These are phyloP conservation scores for Flueggea neowawraea DNA, from an alignment of 441 rosid species.

Conservation along the genomic window DNA sequence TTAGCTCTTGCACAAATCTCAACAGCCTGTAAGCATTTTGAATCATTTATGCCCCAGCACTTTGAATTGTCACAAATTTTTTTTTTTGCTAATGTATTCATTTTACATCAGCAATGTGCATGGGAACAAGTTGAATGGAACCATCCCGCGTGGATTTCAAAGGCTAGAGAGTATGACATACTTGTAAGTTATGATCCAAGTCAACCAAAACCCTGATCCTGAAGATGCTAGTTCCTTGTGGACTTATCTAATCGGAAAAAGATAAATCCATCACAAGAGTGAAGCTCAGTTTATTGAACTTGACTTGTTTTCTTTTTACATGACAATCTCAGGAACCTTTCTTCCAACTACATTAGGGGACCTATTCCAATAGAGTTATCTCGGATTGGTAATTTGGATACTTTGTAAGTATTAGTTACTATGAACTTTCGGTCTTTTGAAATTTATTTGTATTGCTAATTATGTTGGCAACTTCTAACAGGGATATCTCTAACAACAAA, in stretches of 20 bases:
- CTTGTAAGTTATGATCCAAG: constrained; percentile 47
- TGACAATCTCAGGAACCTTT: constrained; percentile 56
- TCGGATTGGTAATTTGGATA: constrained; percentile 89
- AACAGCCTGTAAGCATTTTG: constrained; percentile 70
- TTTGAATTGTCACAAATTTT: not conserved
- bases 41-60: not conserved
- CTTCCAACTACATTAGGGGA: constrained; percentile 69
- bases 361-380: constrained; percentile 85
- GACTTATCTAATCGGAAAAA: too few species aligned
- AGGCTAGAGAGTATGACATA: constrained; percentile 88
- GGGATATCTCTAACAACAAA: constrained; percentile 85
- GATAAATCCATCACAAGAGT: too few species aligned
- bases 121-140: constrained; percentile 76
- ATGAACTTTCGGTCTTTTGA: constrained; percentile 1
- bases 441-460: not conserved
- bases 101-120: constrained; percentile 63
- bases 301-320: not conserved
- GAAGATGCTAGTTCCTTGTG: too few species aligned
- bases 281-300: too few species aligned
- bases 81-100: not conserved
- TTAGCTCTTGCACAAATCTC: constrained; percentile 87
- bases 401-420: constrained; percentile 51
- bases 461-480: constrained; percentile 11
- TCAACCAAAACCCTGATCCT: too few species aligned
- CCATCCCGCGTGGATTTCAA: constrained; percentile 73